Evolutionary conservation across 2,329 filamentous ascomycete genomes (phyloP).

Genomic region (Diaporthe eres): DNA sequence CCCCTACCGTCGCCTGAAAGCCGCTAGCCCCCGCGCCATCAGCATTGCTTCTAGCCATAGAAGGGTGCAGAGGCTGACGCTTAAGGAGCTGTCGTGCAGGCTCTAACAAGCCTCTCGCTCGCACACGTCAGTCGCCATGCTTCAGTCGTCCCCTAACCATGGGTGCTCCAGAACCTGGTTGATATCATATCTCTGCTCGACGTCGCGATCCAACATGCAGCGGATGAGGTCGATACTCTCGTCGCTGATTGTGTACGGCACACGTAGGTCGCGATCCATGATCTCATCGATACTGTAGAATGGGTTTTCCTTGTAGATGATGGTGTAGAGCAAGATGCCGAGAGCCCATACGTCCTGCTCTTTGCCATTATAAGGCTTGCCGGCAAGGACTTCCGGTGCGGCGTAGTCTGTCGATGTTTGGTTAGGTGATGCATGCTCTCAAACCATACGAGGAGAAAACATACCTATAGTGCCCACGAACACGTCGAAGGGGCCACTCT

Average conservation of each 20-base stretch:
- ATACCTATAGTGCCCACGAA: conserved; percentile 98
- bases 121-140: background rate
- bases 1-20: background rate
- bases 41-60: background rate
- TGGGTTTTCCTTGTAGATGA: conserved; percentile 99
- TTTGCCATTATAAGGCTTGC: conserved; percentile 91
- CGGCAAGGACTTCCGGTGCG: conserved; percentile 96
- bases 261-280: conserved; percentile 93
- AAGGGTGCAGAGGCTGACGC: no score
- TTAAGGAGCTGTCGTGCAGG: background rate
- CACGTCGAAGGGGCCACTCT: conserved; percentile 97
- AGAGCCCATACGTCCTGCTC: conserved; percentile 99
- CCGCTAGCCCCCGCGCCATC: background rate
- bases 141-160: conserved; percentile 69
- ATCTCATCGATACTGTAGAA: conserved; percentile 99
- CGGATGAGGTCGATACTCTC: conserved; percentile 93
- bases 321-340: conserved; percentile 96
- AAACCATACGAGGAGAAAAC: conserved; percentile 50
- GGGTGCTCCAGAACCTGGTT: conserved; percentile 88
- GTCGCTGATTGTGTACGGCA: conserved; percentile 90
- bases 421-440: conserved; percentile 22
- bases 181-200: conserved; percentile 86
- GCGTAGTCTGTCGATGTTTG: conserved; percentile 81
- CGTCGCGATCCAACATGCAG: conserved; percentile 92
- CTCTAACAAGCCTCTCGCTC: background rate